A percentile compares a stretch with the other conserved stretches of the same genome.
phyloP scores from a whole-genome alignment of 192 early-diverging fungal genomes.

The Mortierella antarctica region DNA sequence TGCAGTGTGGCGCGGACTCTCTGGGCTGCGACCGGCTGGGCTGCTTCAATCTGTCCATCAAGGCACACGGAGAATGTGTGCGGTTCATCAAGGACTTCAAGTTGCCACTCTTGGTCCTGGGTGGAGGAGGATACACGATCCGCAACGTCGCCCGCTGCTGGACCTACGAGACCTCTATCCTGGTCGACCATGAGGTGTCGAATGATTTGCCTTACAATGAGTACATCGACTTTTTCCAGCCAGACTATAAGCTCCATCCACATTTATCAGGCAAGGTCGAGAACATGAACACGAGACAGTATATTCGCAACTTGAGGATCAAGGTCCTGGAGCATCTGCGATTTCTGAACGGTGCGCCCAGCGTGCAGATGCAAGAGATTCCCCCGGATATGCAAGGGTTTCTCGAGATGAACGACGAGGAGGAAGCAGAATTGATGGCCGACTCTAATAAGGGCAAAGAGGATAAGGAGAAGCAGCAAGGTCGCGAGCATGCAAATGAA shows the following conservation, averaged over 20 bases:
- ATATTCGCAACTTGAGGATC: slow-evolving; percentile 77
- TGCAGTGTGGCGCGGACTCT: slow-evolving; percentile 89
- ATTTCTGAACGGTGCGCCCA: slow-evolving; percentile 88
- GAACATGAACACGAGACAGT: slow-evolving; percentile 89
- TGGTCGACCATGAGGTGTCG: slow-evolving; percentile 79
- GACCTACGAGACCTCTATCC: slow-evolving; percentile 92
- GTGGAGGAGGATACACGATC: slow-evolving; percentile 93
- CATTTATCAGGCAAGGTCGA: slow-evolving; percentile 83
- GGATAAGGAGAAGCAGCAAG: slow-evolving; percentile 34
- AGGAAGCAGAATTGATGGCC: slow-evolving; percentile 57
- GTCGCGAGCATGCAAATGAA: slow-evolving; percentile 28
- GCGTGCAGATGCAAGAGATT: slow-evolving; percentile 95
- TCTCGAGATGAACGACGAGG: slow-evolving; percentile 66
- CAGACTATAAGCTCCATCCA: slow-evolving; percentile 92
- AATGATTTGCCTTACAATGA: slow-evolving; percentile 78
- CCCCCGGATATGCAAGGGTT: slow-evolving; percentile 72
- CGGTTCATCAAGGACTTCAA: slow-evolving; percentile 84
- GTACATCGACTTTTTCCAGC: slow-evolving; percentile 86
- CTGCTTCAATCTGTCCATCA: slow-evolving; percentile 64
- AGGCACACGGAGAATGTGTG: slow-evolving; percentile 83
- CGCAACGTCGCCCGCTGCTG: slow-evolving; percentile 93
- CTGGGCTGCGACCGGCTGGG: slow-evolving; percentile 66
- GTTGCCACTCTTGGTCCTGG: slow-evolving; percentile 82
- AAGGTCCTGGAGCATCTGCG: slow-evolving; percentile 89
- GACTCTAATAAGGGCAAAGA: slow-evolving; percentile 39